Evolutionary conservation across 306 rosid genomes (phyloP).

Genomic region (Hippophae rhamnoides): DNA sequence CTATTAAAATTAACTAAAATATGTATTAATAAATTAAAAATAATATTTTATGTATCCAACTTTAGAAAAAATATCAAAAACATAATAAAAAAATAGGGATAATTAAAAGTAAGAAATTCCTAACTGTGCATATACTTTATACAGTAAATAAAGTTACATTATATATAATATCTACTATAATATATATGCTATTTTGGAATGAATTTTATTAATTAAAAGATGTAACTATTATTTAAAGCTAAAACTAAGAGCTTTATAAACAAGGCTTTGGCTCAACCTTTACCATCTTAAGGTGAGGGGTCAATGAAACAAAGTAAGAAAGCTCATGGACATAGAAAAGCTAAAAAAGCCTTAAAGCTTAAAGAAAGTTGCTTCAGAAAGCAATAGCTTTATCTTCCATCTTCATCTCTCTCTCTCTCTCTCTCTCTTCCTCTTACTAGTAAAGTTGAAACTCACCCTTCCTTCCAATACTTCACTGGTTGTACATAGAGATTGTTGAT

Average conservation of each 20-base stretch:
- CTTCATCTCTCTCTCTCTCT: slow-evolving; percentile 1
- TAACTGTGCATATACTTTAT: too few species aligned
- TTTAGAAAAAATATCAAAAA: too few species aligned
- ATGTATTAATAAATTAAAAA: too few species aligned
- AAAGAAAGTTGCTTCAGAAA: slow-evolving; percentile 67
- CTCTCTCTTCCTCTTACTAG: slow-evolving; percentile 17
- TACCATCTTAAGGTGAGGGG: slow-evolving; percentile 61
- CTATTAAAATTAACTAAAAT: too few species aligned
- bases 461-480: slow-evolving; percentile 33
- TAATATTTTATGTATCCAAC: too few species aligned
- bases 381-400: slow-evolving; percentile 32
- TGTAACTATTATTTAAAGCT: too few species aligned
- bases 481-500: slow-evolving; percentile 19
- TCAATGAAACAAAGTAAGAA: slow-evolving; percentile 35
- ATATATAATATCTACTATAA: too few species aligned
- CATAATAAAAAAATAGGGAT: too few species aligned
- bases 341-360: slow-evolving; percentile 33
- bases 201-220: too few species aligned
- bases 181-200: too few species aligned
- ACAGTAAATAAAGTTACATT: too few species aligned
- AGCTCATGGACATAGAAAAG: slow-evolving; percentile 22
- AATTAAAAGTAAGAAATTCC: too few species aligned
- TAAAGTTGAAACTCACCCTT: slow-evolving; percentile 58
- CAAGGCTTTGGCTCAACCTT: slow-evolving; percentile 42
- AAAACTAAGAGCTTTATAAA: slow-evolving; percentile 33